Evolutionary conservation across 495 filamentous ascomycete species (phyloP), one percentile per base, ranked within the genome.

Genomic region (Hypoxylon intermedium): DNA sequence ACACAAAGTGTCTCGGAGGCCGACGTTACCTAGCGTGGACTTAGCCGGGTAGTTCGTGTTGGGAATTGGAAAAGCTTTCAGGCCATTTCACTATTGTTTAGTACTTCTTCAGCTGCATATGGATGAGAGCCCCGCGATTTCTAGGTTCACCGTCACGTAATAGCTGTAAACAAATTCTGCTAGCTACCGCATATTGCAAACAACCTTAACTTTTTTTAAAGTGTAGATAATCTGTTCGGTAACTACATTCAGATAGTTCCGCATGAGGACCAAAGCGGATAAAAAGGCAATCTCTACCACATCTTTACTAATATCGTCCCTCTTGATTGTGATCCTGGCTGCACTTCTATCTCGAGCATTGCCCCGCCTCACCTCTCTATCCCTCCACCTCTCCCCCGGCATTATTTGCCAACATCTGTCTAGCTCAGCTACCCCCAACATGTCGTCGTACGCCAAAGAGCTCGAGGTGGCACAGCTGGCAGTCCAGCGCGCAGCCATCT

Each of bases 401-500:
- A 31, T 31, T 18, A 31, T 31, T 20, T 58, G 58, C 24, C 60
- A 62, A 30, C 56, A 55, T 24, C 63, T 36, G 37, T 31, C 20
- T 20, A 21, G 43, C 30, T n/a, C n/a, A n/a, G n/a, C n/a, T n/a
- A n/a, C n/a, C n/a, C n/a, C n/a, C n/a, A 66, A 47, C 33, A 76
- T 76, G 71, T 64, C 62, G 51, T 70, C 78, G 65, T 97, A 96
- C 81, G 77, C 83, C 56, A 84, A 87, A 58, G 93, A 98, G 79
- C 87, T 93, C 59, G 81, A 87, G 64, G 83, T 95, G 46, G 93
- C 94, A 58, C 87, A 92, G 72, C 86, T 98, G 18, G 92, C 95
- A 53, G 92, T 98, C 42, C 92, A 96, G 75, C 86, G 95, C 51
- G 94, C 94, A 15, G 80, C 87, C 21, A 77, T 93, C 60, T 86